phyloP scores from a whole-genome alignment of 1,284 basidiomycete species.

The Pyrrhoderma noxium region DNA sequence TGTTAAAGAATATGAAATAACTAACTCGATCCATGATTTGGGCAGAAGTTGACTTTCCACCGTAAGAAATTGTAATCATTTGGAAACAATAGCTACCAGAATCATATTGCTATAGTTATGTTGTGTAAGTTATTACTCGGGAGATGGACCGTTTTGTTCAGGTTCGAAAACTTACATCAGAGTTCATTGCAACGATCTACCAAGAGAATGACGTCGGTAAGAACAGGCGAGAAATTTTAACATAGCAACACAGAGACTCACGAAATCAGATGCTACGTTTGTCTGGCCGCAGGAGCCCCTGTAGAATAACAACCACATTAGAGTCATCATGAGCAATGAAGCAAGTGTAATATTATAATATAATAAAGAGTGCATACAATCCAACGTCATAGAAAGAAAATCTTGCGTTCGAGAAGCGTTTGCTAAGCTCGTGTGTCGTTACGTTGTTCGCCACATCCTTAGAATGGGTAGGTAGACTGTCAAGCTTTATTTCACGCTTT shows the following conservation, averaged over 20 bases:
- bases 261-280: slow-evolving; percentile 30
- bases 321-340: slow-evolving; percentile 22
- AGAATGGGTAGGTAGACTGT: neutral
- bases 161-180: slow-evolving; percentile 27
- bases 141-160: slow-evolving; percentile 6
- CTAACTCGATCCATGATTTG: slow-evolving; percentile 60
- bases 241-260: slow-evolving; percentile 22
- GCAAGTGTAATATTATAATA: neutral
- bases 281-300: slow-evolving; percentile 36
- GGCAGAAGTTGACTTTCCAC: slow-evolving; percentile 56
- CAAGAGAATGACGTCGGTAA: slow-evolving; percentile 6
- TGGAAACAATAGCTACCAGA: slow-evolving; percentile 55
- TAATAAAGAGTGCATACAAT: slow-evolving; percentile 34
- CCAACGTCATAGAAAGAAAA: slow-evolving; percentile 53
- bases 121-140: too few relatives aligned
- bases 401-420: slow-evolving; percentile 27
- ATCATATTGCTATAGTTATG: slow-evolving; percentile 46
- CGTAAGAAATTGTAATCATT: slow-evolving; percentile 55
- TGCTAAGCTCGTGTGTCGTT: slow-evolving; percentile 30
- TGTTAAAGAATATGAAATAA: slow-evolving; percentile 5
- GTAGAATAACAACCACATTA: slow-evolving; percentile 11
- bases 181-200: slow-evolving; percentile 39
- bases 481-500: slow-evolving; percentile 27
- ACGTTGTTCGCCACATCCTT: neutral
- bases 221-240: neutral